phyloP scores from a whole-genome alignment of 1,139 yeast species.

The Hanseniaspora gamundiae region DNA sequence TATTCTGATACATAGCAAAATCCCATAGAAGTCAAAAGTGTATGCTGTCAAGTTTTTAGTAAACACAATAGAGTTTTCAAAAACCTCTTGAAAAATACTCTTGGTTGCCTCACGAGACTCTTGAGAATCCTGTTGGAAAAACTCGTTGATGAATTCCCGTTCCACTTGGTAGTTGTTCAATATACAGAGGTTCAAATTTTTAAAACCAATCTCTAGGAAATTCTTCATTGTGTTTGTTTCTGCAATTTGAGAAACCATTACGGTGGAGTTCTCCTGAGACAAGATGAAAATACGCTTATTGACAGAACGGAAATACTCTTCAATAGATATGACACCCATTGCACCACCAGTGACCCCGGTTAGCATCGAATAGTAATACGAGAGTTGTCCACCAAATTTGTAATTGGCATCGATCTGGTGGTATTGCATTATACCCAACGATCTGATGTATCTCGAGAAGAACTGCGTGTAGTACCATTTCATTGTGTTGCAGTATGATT shows the following conservation, averaged over 20 bases:
- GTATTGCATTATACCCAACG: constrained; percentile 52
- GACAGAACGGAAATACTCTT: constrained; percentile 39
- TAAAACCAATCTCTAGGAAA: constrained; percentile 62
- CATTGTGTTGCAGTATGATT: constrained; percentile 81
- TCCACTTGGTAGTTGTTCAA: constrained; percentile 41
- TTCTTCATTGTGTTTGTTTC: constrained; percentile 58
- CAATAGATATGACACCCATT: constrained; percentile 15
- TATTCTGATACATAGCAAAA: constrained; percentile 64
- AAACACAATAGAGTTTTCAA: constrained; percentile 42
- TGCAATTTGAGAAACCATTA: constrained; percentile 76
- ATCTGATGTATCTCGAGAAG: constrained; percentile 67
- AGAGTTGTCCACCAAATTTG: constrained; percentile 21
- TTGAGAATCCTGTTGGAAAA: constrained; percentile 21
- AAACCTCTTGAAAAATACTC: constrained; percentile 22
- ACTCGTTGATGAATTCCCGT: constrained; percentile 34
- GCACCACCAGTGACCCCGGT: constrained; percentile 9
- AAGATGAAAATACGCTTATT: constrained; percentile 46
- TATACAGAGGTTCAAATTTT: constrained; percentile 62
- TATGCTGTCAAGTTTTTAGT: constrained; percentile 36
- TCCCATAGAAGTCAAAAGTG: constrained; percentile 66
- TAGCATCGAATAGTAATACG: constrained; percentile 13
- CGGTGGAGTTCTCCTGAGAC: constrained; percentile 43
- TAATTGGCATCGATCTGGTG: constrained; percentile 40
- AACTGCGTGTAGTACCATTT: constrained; percentile 80
- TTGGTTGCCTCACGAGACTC: neutral